Conservation (phyloP, 2,329 filamentous ascomycete species). For the Periconia sp. region DNA sequence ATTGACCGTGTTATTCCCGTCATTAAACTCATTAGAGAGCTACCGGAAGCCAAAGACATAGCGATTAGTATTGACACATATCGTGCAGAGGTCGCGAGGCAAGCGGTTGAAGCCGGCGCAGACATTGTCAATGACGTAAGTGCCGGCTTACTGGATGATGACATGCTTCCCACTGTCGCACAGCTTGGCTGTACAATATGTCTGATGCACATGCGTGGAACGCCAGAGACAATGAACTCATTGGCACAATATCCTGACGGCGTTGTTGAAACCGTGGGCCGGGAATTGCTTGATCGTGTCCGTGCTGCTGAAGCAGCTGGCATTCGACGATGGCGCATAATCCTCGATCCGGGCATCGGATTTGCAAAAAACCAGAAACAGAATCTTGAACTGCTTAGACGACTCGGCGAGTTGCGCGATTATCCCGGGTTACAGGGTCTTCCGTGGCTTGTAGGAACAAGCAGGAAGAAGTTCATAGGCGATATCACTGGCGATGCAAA, state of each 20-base stretch:
- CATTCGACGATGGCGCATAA: constrained; percentile 87
- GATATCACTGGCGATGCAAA: constrained; percentile 70
- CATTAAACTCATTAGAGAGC: constrained; percentile 70
- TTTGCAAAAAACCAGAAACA: constrained; percentile 85
- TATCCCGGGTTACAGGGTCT: constrained; percentile 62
- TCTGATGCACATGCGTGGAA: constrained; percentile 94
- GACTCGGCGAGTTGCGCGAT: constrained; percentile 60
- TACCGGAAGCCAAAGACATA: constrained; percentile 64
- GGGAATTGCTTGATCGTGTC: constrained; percentile 71
- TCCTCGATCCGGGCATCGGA: constrained; percentile 90
- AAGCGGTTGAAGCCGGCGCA: constrained; percentile 75
- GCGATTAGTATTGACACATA: constrained; percentile 92
- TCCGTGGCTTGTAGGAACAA: constrained; percentile 88
- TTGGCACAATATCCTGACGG: constrained; percentile 66
- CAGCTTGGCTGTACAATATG: constrained; percentile 75
- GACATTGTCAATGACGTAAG: constrained; percentile 96
- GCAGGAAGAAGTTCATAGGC: constrained; percentile 88
- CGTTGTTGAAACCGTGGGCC: constrained; percentile 64
- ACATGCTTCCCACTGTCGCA: constrained; percentile 82
- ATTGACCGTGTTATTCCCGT: constrained; percentile 74
- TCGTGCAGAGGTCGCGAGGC: constrained; percentile 77
- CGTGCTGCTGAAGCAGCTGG: constrained; percentile 77
- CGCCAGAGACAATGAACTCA: constrained; percentile 75
- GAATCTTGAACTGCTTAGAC: constrained; percentile 77
- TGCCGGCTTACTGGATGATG: constrained; percentile 73